phyloP scores from a whole-genome alignment of 2,329 filamentous ascomycete species.

The Apiospora koreana region DNA sequence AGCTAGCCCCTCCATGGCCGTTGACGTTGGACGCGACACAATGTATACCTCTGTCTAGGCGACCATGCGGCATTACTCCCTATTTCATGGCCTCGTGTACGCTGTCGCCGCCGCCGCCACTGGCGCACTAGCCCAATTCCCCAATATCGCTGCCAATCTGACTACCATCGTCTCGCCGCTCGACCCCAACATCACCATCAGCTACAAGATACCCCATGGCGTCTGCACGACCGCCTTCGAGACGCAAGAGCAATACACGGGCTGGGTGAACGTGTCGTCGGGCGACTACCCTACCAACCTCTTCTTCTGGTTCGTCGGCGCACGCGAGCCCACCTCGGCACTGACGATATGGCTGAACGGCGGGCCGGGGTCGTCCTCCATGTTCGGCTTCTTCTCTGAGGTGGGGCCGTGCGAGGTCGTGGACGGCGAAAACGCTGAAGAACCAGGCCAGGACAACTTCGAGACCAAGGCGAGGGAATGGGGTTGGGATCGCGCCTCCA shows the following conservation, averaged over 20 bases:
- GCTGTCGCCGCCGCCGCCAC: conserved; percentile 44
- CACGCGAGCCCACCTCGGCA: conserved; percentile 45
- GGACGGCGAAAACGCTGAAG: conserved; percentile 41
- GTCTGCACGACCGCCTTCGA: conserved; percentile 44
- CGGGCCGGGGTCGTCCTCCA: conserved; percentile 51
- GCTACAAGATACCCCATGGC: conserved; percentile 49
- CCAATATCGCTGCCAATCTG: conserved; percentile 27
- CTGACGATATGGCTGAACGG: conserved; percentile 56
- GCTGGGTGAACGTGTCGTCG: conserved; percentile 40
- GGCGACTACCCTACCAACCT: conserved; percentile 37
- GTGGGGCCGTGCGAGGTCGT: conserved; percentile 39
- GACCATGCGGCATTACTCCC: neutral
- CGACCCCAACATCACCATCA: conserved; percentile 39
- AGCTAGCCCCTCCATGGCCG: neutral
- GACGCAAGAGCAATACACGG: conserved; percentile 41
- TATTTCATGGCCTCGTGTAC: neutral
- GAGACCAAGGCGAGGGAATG: conserved; percentile 56
- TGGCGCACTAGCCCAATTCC: conserved; percentile 26
- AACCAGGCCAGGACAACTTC: conserved; percentile 39
- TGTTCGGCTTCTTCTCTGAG: conserved; percentile 57
- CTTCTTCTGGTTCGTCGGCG: conserved; percentile 53
- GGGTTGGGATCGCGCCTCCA: conserved; percentile 60
- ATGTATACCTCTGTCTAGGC: neutral
- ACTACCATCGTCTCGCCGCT: conserved; percentile 41
- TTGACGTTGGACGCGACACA: neutral